A percentile compares a stretch with the other conserved stretches of the same genome.
Conservation (phyloP, 2,329 filamentous ascomycete species). For the Neocucurbitaria cava region DNA sequence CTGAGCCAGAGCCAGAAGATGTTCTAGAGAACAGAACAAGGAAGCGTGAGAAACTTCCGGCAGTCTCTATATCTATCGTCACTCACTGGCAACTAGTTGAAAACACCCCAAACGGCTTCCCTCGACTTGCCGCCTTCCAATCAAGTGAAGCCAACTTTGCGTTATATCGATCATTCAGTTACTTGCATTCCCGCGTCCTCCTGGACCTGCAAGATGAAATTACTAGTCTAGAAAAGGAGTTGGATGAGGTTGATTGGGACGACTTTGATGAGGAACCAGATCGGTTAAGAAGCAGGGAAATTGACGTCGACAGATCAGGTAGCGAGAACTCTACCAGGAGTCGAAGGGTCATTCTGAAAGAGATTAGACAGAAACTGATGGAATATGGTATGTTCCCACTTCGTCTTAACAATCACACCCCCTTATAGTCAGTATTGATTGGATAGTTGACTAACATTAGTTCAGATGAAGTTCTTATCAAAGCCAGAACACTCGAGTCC, state of each 20-base stretch:
- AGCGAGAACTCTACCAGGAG: conserved; percentile 24
- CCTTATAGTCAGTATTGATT: too few relatives aligned
- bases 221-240: conserved; percentile 44
- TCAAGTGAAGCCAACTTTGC: conserved; percentile 50
- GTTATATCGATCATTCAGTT: conserved; percentile 50
- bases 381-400: conserved; percentile 39
- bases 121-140: conserved; percentile 49
- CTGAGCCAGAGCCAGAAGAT: conserved; percentile 34
- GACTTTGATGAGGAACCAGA: conserved; percentile 31
- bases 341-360: conserved; percentile 35
- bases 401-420: background rate
- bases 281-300: conserved; percentile 35
- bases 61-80: background rate
- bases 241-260: conserved; percentile 45
- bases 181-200: conserved; percentile 49
- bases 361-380: conserved; percentile 43
- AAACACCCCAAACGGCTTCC: conserved; percentile 48
- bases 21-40: conserved; percentile 45
- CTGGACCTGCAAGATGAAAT: conserved; percentile 50
- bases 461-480: conserved; percentile 49
- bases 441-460: conserved; percentile 9
- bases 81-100: conserved; percentile 40
- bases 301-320: conserved; percentile 27
- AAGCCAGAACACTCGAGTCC: conserved; percentile 44
- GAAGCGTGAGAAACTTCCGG: conserved; percentile 30